Percentiles rank a stretch among this genome's conserved stretches.
Conservation (phyloP, 2,329 filamentous ascomycete species). For the Cadophora luteo-olivacea region DNA sequence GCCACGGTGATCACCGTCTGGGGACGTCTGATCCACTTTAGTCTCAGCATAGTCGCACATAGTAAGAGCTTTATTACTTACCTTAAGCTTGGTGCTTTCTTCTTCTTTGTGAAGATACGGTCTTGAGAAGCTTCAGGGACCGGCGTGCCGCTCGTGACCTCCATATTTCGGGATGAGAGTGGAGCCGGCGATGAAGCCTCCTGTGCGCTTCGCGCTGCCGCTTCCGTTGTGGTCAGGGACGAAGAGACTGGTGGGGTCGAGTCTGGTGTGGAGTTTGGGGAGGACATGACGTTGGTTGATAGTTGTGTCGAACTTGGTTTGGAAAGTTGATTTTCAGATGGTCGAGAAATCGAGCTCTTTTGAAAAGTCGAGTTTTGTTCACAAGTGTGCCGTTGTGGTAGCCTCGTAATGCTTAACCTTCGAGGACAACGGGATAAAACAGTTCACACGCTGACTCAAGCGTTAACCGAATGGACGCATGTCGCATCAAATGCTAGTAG, state of each 20-base stretch:
- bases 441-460: not conserved
- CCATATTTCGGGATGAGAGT: not conserved
- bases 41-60: not conserved
- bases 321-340: not conserved
- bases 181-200: not conserved
- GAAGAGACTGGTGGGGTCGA: conserved; percentile 3
- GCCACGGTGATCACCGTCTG: conserved; percentile 1
- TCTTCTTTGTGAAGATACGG: not conserved
- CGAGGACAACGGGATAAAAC: not conserved
- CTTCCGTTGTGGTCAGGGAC: not conserved
- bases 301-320: not conserved
- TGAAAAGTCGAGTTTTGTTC: not conserved
- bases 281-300: not conserved
- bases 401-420: not conserved
- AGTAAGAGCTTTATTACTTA: not conserved
- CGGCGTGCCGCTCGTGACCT: not conserved
- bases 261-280: not conserved
- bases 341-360: not conserved
- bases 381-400: not conserved
- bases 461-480: not conserved
- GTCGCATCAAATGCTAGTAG: not conserved
- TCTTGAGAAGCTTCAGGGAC: not conserved
- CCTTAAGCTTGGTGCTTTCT: conserved; percentile 14
- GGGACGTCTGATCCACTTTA: not conserved
- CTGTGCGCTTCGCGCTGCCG: not conserved